Evolutionary conservation across 306 rosid species (phyloP), one percentile per base, ranked within the genome.

Genomic region (Prosopis cineraria): DNA sequence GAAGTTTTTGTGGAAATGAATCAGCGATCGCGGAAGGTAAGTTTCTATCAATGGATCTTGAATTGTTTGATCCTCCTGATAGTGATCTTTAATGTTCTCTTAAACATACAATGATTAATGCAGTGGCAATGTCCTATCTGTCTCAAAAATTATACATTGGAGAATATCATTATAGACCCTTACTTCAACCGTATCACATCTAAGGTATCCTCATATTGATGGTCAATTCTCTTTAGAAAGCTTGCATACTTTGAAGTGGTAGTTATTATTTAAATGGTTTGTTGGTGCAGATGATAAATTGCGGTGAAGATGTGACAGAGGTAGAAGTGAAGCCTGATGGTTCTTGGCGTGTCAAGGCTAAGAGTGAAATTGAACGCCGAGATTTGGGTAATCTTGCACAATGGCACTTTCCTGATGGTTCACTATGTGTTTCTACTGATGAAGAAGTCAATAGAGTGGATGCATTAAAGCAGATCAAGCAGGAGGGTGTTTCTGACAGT

Each of bases 71-170:
- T 55, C 43, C 69, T 68, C 68, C 76, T 12, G 7, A 19, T 65
- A 24, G 50, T 25, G 59, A 47, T 74, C 48, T 44, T 70, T 63
- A 47, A 67, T 68, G 63, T 75, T 72, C 72, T 55, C 69, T 53
- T 84, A 77, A 29, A 37, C 73, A 36, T 81, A 84, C 40, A 40
- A 79, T 83, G 86, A 47, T 89, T 66, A 75, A 75, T 93, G 93
- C 98, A 96, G 99, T 96, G 99, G 99, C 99, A 96, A 50, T 96
- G 99, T 76, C 99, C 99, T 25, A 81, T 89, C 63, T 96, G 99
- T 87, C 93, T 96, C 36, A 93, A 90, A 87, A 96, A 96, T 81
- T 93, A 91, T 58, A 81, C 98, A 3, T 73, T 96, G 91, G 99
- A 96, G 90, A 84, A 91, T 84, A 66, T 96, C 74, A 86, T 96